Evolutionary conservation across 2,329 filamentous ascomycete species (phyloP), one percentile per base, ranked within the genome.

Genomic region (Aspergillus sp.): DNA sequence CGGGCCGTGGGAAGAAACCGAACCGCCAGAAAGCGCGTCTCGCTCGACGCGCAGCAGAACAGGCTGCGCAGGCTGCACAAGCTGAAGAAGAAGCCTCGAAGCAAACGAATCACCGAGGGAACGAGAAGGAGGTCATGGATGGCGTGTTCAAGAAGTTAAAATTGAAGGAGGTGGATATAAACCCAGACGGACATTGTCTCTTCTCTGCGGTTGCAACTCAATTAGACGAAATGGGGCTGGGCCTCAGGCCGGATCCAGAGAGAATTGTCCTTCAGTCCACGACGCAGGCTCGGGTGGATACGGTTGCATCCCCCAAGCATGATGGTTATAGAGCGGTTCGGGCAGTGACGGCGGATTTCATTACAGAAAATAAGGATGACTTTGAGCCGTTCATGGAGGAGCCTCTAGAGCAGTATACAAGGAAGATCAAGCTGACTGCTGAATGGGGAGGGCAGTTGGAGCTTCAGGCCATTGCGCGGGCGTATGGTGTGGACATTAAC

Each of bases 361-460:
- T 99, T 69, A 75, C 79, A 58, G 72, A 77, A 14, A 87, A 97
- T 72, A 76, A 82, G 11, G 90, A 92, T 62, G 91, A 96, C 67
- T 98, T 97, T 72, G 86, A 83, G 56, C 88, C 90, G 0, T 99
- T 97, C 70, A 79, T 96, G 65, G 93, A 96, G 69, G 92, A 95
- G 72, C 86, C 88, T 14, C 71, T 97, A 47, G 84, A 84, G 3
- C 78, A 78, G 8, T 96, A 98, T 73, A 82, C 90, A 47, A 77
- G 77, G 47, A 91, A 90, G 77, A 90, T 99, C 59, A 79, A 87
- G 62, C 87, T 95, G 58, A 97, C 93, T 49, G 93, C 91, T 0
- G 93, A 96, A 76, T 99, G 95, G 95, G 95, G 95, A 50, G 95
- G 95, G 0, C 91, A 98, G 79, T 76, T 97, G 62, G 95, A 99